Evolutionary conservation across 805 yeast species (phyloP).

Genomic region (Wickerhamomyces kurtzmanii): DNA sequence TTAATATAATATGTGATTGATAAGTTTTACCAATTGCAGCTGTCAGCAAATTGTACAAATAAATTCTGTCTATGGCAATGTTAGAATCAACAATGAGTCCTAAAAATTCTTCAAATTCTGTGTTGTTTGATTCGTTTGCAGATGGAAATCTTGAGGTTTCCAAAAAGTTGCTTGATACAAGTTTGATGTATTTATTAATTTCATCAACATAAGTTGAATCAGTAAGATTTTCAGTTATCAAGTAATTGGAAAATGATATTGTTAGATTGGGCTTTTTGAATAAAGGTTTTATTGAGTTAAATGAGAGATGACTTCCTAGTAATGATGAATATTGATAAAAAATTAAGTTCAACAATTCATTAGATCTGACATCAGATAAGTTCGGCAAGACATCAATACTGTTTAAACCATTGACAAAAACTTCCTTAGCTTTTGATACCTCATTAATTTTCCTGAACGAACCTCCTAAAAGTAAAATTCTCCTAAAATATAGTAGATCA

Average conservation of each 20-base stretch:
- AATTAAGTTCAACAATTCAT: conserved; percentile 9
- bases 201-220: too few species aligned
- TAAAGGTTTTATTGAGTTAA: too few species aligned
- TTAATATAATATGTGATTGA: conserved; percentile 27
- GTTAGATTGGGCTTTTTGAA: too few species aligned
- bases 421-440: conserved; percentile 1
- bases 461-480: not conserved
- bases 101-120: conserved; percentile 21
- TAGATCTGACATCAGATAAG: conserved; percentile 11
- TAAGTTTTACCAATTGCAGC: conserved; percentile 32
- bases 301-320: not conserved
- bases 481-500: conserved; percentile 1
- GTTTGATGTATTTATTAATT: too few species aligned
- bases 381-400: conserved; percentile 6
- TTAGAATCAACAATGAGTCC: conserved; percentile 12
- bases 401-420: conserved; percentile 6
- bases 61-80: conserved; percentile 11
- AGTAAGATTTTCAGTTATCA: too few species aligned
- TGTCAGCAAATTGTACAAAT: conserved; percentile 17
- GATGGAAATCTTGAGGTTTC: conserved; percentile 29
- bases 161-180: too few species aligned
- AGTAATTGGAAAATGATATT: conserved; percentile 7
- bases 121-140: conserved; percentile 26
- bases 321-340: conserved; percentile 4
- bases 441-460: not conserved